phyloP scores from a whole-genome alignment of 352 stramenopile genomes.

The Phytophthora podocarpi region DNA sequence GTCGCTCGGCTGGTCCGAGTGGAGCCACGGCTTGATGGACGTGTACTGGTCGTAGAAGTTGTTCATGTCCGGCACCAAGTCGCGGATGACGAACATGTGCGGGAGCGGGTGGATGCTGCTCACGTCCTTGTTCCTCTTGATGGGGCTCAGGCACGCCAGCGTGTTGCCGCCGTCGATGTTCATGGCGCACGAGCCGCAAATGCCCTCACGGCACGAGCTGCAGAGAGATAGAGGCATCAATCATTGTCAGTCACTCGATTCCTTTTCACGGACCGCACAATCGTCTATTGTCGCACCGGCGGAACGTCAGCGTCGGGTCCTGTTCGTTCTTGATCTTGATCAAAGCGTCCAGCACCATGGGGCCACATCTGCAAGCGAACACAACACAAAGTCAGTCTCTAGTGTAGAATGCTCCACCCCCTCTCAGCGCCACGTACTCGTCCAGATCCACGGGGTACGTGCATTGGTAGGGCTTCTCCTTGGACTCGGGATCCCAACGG shows the following conservation, averaged over 20 bases:
- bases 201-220: slow-evolving; percentile 98
- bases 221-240: slow-evolving; percentile 7
- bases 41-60: slow-evolving; percentile 99
- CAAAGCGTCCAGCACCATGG: slow-evolving; percentile 99
- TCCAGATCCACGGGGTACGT: slow-evolving; percentile 98
- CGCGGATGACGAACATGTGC: slow-evolving; percentile 99
- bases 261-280: neutral
- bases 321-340: slow-evolving; percentile 99
- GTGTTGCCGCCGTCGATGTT: slow-evolving; percentile 99
- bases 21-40: slow-evolving; percentile 99
- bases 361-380: slow-evolving; percentile 84
- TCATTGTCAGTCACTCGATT: neutral
- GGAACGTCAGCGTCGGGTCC: slow-evolving; percentile 98
- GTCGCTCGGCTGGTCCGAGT: slow-evolving; percentile 91
- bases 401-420: neutral
- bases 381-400: slow-evolving; percentile 2
- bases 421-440: slow-evolving; percentile 76
- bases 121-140: slow-evolving; percentile 94
- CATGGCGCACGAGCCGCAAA: slow-evolving; percentile 99
- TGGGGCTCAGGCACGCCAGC: slow-evolving; percentile 97
- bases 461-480: slow-evolving; percentile 93
- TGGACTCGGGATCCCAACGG: slow-evolving; percentile 97
- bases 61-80: slow-evolving; percentile 99
- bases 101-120: slow-evolving; percentile 99
- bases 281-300: slow-evolving; percentile 57